These are phyloP conservation scores for Phialophora verrucosa DNA, from an alignment of 2,329 filamentous ascomycete genomes.

Conservation along the genomic window DNA sequence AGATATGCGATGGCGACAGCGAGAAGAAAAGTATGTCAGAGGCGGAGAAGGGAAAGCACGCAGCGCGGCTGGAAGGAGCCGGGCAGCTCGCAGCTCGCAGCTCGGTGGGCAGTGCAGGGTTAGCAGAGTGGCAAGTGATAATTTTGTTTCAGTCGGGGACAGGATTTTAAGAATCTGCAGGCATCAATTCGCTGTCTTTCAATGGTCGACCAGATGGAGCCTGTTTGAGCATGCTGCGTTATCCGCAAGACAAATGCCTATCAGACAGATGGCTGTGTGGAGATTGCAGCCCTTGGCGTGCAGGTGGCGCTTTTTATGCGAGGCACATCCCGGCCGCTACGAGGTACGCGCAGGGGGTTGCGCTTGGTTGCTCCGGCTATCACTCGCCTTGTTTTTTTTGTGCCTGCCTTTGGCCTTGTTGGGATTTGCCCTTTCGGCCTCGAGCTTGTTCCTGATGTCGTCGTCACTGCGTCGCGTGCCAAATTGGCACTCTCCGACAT, in stretches of 20 bases:
- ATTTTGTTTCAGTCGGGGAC: constrained; percentile 21
- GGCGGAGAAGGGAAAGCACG: not conserved
- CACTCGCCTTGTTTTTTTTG: not conserved
- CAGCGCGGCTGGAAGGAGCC: constrained; percentile 8
- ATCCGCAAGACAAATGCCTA: constrained; percentile 17
- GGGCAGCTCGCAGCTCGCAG: not conserved
- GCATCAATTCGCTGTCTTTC: not conserved
- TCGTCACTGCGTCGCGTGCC: constrained; percentile 7
- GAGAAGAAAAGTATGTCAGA: not conserved
- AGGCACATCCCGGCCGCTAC: not conserved
- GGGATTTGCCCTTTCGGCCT: not conserved
- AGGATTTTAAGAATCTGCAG: constrained; percentile 10
- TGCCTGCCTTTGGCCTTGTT: not conserved
- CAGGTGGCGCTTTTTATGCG: not conserved
- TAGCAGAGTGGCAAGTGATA: constrained; percentile 17
- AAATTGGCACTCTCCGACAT: constrained; percentile 7
- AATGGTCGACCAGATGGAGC: constrained; percentile 5
- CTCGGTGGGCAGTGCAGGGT: constrained; percentile 3
- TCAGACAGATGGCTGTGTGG: not conserved
- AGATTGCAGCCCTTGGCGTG: not conserved
- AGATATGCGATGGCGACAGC: not conserved
- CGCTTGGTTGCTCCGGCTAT: not conserved
- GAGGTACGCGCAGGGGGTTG: not conserved
- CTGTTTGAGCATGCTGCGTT: constrained; percentile 7
- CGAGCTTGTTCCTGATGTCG: not conserved